Evolutionary conservation across 2,329 filamentous ascomycete genomes (phyloP), one percentile per base, ranked within the genome.

Genomic region (Hirsutella minnesotensis): DNA sequence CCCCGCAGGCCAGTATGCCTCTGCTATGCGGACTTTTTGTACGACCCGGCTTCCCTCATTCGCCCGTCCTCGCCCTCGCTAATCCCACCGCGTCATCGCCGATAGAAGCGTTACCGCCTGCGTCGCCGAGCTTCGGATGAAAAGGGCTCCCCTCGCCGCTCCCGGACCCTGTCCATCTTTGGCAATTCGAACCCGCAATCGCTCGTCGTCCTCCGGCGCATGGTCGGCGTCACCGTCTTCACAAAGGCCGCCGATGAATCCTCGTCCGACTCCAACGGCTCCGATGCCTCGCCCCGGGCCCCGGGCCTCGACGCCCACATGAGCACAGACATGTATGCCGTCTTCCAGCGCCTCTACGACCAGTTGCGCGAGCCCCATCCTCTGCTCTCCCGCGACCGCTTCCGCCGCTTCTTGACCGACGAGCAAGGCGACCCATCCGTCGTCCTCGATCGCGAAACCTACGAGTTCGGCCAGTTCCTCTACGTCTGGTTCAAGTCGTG

Each of bases 391-490:
- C 53, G 41, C 35, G 60, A 62, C 8, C 59, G 60, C 27, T 68
- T 80, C 42, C 52, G 57, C 24, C 51, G 52, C 4, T 81, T 79
- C 54, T 55, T 81, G n/a, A 57, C 62, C 30, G 53, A 58, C 1
- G 62, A 62, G 2, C 77, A 81, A 51, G 67, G 67, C 27, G 70
- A 75, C 43, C 39, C 47, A 12, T 46, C 51, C 5, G 50, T 63
- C 4, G 48, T 54, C 5, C 53, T 68, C 12, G 51, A 60, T 15
- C 60, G 65, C 35, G 63, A 71, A 4, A 52, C 51, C 2, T 77
- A 73, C 53, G 58, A 49, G 3, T 60, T 67, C 15, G 63, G 67
- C 35, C 65, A 74, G 30, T 79, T 79, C 45, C 61, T 75, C 20
- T 69, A 65, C 49, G 55, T 63, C 18, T 74, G 69, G 69, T 63